Conservation (phyloP, 306 rosid genomes). For the Cicer chorassanicum region DNA sequence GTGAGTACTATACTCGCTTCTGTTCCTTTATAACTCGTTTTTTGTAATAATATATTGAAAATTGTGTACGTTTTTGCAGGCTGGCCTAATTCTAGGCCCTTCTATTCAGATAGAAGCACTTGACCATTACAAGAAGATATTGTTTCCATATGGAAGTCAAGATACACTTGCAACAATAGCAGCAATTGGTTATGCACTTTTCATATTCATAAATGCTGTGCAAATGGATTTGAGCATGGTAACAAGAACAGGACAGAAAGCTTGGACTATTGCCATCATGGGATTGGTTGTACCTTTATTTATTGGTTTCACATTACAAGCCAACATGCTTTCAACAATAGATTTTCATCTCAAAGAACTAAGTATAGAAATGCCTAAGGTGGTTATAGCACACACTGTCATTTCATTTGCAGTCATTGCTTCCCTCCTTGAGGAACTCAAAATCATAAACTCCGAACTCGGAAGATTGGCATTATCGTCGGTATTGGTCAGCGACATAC, state of each 20-base stretch:
- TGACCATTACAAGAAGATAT: conserved; percentile 8
- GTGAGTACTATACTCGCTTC: conserved; percentile 36
- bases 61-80: conserved; percentile 43
- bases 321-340: background rate
- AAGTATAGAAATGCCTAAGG: background rate
- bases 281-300: conserved; percentile 37
- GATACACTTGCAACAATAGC: conserved; percentile 47
- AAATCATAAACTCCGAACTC: conserved; percentile 51
- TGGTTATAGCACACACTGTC: conserved; percentile 35
- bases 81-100: conserved; percentile 59
- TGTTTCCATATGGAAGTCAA: conserved; percentile 49
- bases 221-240: conserved; percentile 64
- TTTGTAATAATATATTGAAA: no score
- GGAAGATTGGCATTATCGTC: conserved; percentile 52
- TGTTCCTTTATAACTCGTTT: no score
- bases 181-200: conserved; percentile 52
- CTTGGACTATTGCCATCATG: conserved; percentile 42
- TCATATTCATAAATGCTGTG: conserved; percentile 53
- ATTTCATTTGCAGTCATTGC: conserved; percentile 49
- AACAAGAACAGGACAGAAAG: conserved; percentile 52
- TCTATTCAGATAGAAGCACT: conserved; percentile 16
- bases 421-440: conserved; percentile 51
- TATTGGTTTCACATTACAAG: background rate
- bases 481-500: conserved; percentile 45
- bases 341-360: background rate